Evolutionary conservation across 306 rosid species (phyloP), one percentile per base, ranked within the genome.

Genomic region (Abrus precatorius): DNA sequence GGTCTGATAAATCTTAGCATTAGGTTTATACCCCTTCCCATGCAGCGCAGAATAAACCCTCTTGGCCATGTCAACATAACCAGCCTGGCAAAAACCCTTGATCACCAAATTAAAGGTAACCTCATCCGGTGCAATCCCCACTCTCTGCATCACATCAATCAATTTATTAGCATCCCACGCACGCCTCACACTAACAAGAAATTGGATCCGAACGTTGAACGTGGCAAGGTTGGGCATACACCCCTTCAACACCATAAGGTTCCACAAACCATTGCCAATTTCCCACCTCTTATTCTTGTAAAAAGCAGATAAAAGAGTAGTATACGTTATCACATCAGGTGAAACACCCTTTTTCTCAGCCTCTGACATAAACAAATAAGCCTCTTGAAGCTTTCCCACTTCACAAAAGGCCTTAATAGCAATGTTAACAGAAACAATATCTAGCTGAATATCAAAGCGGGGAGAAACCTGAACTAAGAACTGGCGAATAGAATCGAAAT

Each of bases 211-310:
- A 79, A 87, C 96, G 84, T 91, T 93, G 79, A 93, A 93, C 6
- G 92, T 82, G 2, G 92, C 86, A 9, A 91, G 82, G 66, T 81
- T 91, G 7, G 97, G 97, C 65, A 76, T 56, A 84, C 90, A 88
- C 20, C 90, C 89, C 82, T 85, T 91, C 83, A 89, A 74, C 74
- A 91, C 77, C 97, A 93, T 91, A 48, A 85, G 80, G 78, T 93
- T 93, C 96, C 97, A 91, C 76, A 93, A 78, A 2, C 97, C 96
- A 85, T 91, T 93, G 10, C 91, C 93, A 85, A 89, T 83, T 64
- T 78, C 92, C 7, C 80, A 88, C 9, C 80, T 76, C 56, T 52
- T 87, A 41, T 48, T 38, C 72, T 86, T 70, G 76, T 91, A 93
- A 89, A 88, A 89, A 8, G 91, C 91, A 1, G 94, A 85, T 8